These are phyloP conservation scores for Hapsidospora chrysogenum DNA, from an alignment of 495 filamentous ascomycete genomes.

Conservation along the genomic window DNA sequence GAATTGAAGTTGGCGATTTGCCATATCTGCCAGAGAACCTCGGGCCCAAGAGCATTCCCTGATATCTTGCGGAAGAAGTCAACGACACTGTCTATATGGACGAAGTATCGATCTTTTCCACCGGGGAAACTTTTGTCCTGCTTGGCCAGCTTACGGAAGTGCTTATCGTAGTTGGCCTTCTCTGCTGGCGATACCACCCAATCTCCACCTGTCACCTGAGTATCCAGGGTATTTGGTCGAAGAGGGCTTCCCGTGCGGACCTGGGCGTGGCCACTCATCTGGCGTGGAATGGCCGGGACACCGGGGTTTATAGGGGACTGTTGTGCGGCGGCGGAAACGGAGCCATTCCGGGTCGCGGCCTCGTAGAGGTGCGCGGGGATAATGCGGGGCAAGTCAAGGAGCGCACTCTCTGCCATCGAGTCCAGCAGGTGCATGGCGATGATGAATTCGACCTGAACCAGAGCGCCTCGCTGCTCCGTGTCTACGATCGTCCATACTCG, in stretches of 20 bases:
- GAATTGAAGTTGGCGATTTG: constrained; percentile 90
- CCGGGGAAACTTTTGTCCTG: constrained; percentile 65
- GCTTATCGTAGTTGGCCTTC: constrained; percentile 69
- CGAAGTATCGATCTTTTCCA: too few relatives aligned
- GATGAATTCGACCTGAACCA: constrained; percentile 87
- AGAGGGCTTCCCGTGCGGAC: constrained; percentile 54
- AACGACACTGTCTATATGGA: too few relatives aligned
- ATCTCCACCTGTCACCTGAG: constrained; percentile 47
- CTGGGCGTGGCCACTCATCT: constrained; percentile 25
- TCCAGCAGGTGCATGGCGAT: constrained; percentile 96
- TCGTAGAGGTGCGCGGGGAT: constrained; percentile 83
- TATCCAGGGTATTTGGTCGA: constrained; percentile 22
- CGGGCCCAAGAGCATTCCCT: constrained; percentile 75
- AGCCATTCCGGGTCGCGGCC: constrained; percentile 59
- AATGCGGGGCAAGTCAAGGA: constrained; percentile 63
- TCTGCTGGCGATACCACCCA: constrained; percentile 75
- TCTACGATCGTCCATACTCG: constrained; percentile 92
- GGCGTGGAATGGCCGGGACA: constrained; percentile 26
- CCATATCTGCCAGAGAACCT: constrained; percentile 90
- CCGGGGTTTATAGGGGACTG: constrained; percentile 19
- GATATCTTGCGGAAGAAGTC: too few relatives aligned
- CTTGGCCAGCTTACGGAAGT: constrained; percentile 72
- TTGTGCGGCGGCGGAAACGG: constrained; percentile 21
- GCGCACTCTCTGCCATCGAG: constrained; percentile 67
- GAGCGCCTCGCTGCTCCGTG: constrained; percentile 73